Base-by-base conservation (phyloP, 768 basidiomycete genomes). In the Daedaleopsis nitida region DNA sequence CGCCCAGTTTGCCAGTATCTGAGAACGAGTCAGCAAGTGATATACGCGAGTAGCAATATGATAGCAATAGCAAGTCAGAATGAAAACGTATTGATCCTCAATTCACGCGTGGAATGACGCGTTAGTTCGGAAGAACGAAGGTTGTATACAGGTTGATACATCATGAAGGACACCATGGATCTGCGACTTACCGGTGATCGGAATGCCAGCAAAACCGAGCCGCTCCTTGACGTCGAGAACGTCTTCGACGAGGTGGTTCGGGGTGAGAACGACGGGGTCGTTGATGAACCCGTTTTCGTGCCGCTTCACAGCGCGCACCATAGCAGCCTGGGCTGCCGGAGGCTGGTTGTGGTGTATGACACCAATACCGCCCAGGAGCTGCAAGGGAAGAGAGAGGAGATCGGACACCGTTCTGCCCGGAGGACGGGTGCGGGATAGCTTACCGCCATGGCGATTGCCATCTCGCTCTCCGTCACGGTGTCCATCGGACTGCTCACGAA, bases 401-500 rank as follows among this genome's bases (percentile, higher is more conserved):
- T 69, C 55, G 68, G 65, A 64, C 62, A 66, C 55, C 59, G 50
- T 55, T 59, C 27, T 59, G 38, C 51, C 37, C 50, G 27, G 47
- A 32, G 54, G 34, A 7, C 27, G 48, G 49, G 54, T 49, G 42
- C 37, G 59, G 14, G 59, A 23, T 66, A 57, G 76, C 89, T 78
- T 74, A 95, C 92, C 75, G 94, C 94, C 83, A 96, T 87, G 52
- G 88, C 80, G 72, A 96, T 94, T 34, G 93, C 94, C 92, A 96
- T 96, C 61, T 92, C 87, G 56, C 83, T 86, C 76, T 98, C 97
- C 1, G 97, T 98, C 68, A 98, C 97, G 48, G 97, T 99, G 79
- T 99, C 97, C 97, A 99, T 99, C 16, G 97, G 96, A 54, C 93
- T 96, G 74, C 94, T 96, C 80, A 98, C 81, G 78, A 99, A 96